Evolutionary conservation across 1,139 yeast species (phyloP).

Genomic region (Zhuliangozyma blackwelliae): DNA sequence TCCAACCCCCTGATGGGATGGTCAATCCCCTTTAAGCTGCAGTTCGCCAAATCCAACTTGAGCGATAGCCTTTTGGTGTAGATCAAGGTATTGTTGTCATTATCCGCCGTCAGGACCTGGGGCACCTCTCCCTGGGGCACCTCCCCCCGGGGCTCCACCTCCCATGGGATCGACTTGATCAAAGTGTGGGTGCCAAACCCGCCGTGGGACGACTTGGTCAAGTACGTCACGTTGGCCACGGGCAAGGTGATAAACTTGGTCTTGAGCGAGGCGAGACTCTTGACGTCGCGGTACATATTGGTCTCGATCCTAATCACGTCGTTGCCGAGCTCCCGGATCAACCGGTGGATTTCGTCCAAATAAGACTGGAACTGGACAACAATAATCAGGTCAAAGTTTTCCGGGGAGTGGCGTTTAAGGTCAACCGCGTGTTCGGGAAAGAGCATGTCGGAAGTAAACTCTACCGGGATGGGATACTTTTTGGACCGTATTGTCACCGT

Average conservation of each 20-base stretch:
- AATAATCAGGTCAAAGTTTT: slow-evolving; percentile 31
- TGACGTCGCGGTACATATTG: slow-evolving; percentile 33
- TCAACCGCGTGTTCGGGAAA: slow-evolving; percentile 25
- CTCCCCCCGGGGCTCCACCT: slow-evolving; percentile 9
- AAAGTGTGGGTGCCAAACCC: slow-evolving; percentile 18
- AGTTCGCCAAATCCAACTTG: slow-evolving; percentile 21
- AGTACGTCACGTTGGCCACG: slow-evolving; percentile 14
- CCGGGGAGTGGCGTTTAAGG: slow-evolving; percentile 13
- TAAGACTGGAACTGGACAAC: slow-evolving; percentile 27
- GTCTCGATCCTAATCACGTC: slow-evolving; percentile 35
- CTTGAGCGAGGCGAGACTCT: slow-evolving; percentile 31
- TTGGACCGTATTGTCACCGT: slow-evolving; percentile 34
- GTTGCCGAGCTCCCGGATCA: slow-evolving; percentile 33
- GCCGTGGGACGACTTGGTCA: slow-evolving; percentile 9
- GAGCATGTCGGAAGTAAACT: slow-evolving; percentile 39
- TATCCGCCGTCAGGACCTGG: no score
- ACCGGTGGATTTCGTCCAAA: slow-evolving; percentile 22
- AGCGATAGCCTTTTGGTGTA: slow-evolving; percentile 26
- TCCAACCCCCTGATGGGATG: slow-evolving; percentile 22
- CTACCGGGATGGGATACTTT: slow-evolving; percentile 37
- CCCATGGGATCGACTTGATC: slow-evolving; percentile 26
- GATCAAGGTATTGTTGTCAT: slow-evolving; percentile 12
- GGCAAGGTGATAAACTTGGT: slow-evolving; percentile 29
- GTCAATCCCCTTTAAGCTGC: slow-evolving; percentile 23
- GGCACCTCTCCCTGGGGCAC: no score